Percentiles rank a stretch among this genome's conserved stretches.
Evolutionary conservation across 2,329 filamentous ascomycete species (phyloP).

Genomic region (Eutypella sp.): DNA sequence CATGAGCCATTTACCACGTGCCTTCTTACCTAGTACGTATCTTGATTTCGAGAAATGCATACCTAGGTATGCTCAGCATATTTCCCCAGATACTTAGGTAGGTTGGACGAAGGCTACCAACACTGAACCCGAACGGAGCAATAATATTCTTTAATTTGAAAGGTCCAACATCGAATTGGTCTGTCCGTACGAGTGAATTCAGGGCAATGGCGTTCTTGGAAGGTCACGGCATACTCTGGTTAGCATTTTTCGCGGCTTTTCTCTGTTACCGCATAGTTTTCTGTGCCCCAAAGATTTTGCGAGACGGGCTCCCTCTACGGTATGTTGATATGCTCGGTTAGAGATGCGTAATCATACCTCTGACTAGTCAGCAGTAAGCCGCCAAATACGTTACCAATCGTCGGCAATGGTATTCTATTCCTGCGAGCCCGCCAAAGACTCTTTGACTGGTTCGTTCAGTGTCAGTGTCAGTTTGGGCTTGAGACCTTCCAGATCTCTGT

Average conservation of each 20-base stretch:
- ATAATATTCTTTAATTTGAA: too few species aligned
- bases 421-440: constrained; percentile 54
- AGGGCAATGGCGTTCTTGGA: constrained; percentile 11
- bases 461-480: constrained; percentile 50
- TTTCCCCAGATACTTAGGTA: too few species aligned
- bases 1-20: too few species aligned
- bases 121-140: too few species aligned
- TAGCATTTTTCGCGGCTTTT: constrained; percentile 12
- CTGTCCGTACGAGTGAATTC: neutral
- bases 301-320: constrained; percentile 29
- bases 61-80: too few species aligned
- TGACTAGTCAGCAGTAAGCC: constrained; percentile 34
- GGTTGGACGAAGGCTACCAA: too few species aligned
- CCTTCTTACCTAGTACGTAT: too few species aligned
- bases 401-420: constrained; percentile 59
- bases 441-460: constrained; percentile 58
- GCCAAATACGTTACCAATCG: constrained; percentile 47
- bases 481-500: constrained; percentile 60
- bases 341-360: constrained; percentile 1
- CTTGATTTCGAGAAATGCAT: too few species aligned
- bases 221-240: constrained; percentile 13
- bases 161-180: neutral
- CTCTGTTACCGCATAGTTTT: constrained; percentile 20
- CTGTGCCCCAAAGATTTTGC: constrained; percentile 15
- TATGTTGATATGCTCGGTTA: constrained; percentile 7